Conservation (phyloP, 352 stramenopile genomes). For the Pythium brassicae region DNA sequence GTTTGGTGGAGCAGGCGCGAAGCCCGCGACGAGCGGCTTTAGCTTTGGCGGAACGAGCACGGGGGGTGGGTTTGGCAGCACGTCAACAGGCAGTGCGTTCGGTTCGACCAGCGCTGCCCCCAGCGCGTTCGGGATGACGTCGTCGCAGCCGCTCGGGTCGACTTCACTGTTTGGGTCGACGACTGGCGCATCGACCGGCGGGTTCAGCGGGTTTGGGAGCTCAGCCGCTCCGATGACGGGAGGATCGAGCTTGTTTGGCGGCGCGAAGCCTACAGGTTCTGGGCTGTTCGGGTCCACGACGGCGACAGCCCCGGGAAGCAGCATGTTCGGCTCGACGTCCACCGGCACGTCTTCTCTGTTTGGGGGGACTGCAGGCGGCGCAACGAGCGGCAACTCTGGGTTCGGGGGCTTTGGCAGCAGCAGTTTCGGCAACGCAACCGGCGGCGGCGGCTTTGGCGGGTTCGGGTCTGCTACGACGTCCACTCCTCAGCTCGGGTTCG, state of each 20-base stretch:
- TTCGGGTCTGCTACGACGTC: slow-evolving; percentile 26
- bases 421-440: slow-evolving; percentile 35
- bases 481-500: slow-evolving; percentile 15
- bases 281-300: slow-evolving; percentile 35
- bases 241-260: slow-evolving; percentile 38
- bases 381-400: slow-evolving; percentile 26
- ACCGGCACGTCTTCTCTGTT: slow-evolving; percentile 38
- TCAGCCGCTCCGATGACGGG: slow-evolving; percentile 19
- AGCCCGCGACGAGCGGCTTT: slow-evolving; percentile 31
- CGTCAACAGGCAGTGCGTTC: slow-evolving; percentile 24
- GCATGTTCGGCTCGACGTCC: slow-evolving; percentile 28
- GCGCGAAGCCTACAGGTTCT: slow-evolving; percentile 26
- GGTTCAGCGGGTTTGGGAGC: slow-evolving; percentile 37
- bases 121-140: slow-evolving; percentile 31
- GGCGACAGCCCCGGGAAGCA: slow-evolving; percentile 15
- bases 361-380: slow-evolving; percentile 20
- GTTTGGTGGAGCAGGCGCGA: slow-evolving; percentile 28
- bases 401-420: slow-evolving; percentile 31
- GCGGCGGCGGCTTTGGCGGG: slow-evolving; percentile 33
- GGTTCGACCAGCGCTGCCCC: slow-evolving; percentile 21
- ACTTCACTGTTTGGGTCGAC: slow-evolving; percentile 41
- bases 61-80: slow-evolving; percentile 29
- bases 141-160: slow-evolving; percentile 27
- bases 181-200: slow-evolving; percentile 21
- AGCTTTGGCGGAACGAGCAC: slow-evolving; percentile 33